Base-by-base conservation (phyloP, 768 basidiomycete species). In the Lepiota venenata region DNA sequence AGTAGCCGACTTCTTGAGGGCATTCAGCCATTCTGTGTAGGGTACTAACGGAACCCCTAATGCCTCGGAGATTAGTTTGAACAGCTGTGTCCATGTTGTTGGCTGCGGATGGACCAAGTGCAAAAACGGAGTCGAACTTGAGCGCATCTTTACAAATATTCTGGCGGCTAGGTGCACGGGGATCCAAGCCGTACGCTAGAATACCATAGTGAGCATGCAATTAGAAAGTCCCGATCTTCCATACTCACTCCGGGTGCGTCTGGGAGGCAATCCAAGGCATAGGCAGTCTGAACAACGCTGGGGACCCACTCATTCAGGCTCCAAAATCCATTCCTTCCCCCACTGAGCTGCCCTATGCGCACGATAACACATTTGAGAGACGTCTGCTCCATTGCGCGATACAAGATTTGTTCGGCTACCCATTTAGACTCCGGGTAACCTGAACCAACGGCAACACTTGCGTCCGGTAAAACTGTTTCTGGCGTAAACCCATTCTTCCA, bases 251-350 rank as follows among this genome's bases (percentile, higher is more conserved):
- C 66, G 2, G 58, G 41, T 6, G 61, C 53, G 8, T 62, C 55
- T 0, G 76, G 77, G 7, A 78, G 62, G 47, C 64, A 70, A 5
- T 60, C 52, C 5, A 74, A 49, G 6, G 59, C 43, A 11, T 60
- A 40, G 8, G 62, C 66, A 12, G 69, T 69, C 36, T 66, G 64
- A 4, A 77, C 61, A 10, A 79, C 56, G 29, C 63, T 60, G 0
- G 78, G 76, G 22, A 78, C 63, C 78, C 78, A 80, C 51, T 80
- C 78, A 2, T 55, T 57, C 8, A 63, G 55, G 52, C 71, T 75
- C 78, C 78, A 80, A 14, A 59, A 58, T 0, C 78, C 77, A 51
- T 71, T 74, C 7, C 57, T 52, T 4, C 75, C 76, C 2, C 78
- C 78, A 21, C 65, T 65, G 1, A 79, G 58, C 63, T 79, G 77